Evolutionary conservation across 1,139 yeast species (phyloP), one percentile per base, ranked within the genome.

Genomic region (Geotrichum candidum): DNA sequence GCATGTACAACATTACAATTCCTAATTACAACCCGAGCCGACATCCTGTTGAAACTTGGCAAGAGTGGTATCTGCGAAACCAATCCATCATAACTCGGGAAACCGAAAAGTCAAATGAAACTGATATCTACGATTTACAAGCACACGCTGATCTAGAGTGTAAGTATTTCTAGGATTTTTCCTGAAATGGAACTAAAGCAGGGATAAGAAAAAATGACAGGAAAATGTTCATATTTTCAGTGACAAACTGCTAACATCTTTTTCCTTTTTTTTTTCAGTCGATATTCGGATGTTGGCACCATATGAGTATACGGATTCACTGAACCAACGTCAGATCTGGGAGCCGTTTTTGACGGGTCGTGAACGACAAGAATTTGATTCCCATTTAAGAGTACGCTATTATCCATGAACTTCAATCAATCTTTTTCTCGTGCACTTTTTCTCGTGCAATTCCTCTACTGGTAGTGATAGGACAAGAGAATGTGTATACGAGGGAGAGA

Each of bases 11-110:
- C 13, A 46, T 61, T 27, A 64, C 68, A 35, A 64, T 65, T 50
- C 72, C 72, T 5, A 22, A 59, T 9, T 71, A 68, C 64, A 68
- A 68, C 57, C 64, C 70, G n/a, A 64, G 65, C 58, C 60, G 72
- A 58, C 75, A 72, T 61, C 75, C 75, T 51, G 68, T 72, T 38
- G 74, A 72, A 59, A 67, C 71, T 51, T 72, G 75, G 75, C 74
- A 70, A 58, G 73, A 71, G 58, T 72, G 75, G 75, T 72, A 72
- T 60, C 63, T 63, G 53, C 53, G 62, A 45, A 69, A 72, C 58
- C 68, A 68, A 53, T 54, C 56, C 15, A 60, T 58, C 52, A 69
- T 69, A 15, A 48, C 53, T 15, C 54, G 56, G 41, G 51, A 59
- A 31, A 50, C 62, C 3, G 62, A 53, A 25, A 53, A 48, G 41